Evolutionary conservation across 805 yeast genomes (phyloP), one percentile per base, ranked within the genome.

Genomic region (Suhomyces emberorum): DNA sequence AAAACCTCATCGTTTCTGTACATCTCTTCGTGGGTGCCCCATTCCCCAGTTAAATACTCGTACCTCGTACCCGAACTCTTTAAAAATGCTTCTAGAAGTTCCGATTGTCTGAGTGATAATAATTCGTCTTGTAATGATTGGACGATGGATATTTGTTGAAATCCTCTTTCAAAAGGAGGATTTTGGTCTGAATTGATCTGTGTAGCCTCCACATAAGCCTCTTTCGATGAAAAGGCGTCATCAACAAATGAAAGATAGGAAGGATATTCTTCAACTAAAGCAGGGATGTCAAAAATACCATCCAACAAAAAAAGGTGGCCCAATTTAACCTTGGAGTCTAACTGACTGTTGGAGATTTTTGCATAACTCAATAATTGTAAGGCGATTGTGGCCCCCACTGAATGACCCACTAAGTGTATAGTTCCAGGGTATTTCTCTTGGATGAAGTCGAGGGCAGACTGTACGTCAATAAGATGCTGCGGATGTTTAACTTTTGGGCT

Each of bases 341-440:
- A 28, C 1, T 34, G 34, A n/a, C 11, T 20, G 11, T 30, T 37
- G 8, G 59, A 20, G 4, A 61, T 48, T 20, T 49, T 42, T 12
- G 27, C 35, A 34, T 41, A 51, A 34, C 63, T 59, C 8, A 74
- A 45, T n/a, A 74, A 44, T 48, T 83, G 89, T 23, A 79, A 63
- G 4, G 72, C 62, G 31, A 84, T 51, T 1, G 84, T 78, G 1
- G 89, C 86, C 2, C 96, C 96, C 4, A 79, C 93, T 1, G 93
- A 83, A 59, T 87, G 95, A 0, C 95, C 96, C 8, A 76, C 64
- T 0, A 66, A 11, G 51, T 48, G 58, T n/a, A 55, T 20, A 7
- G 43, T 3, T 4, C 24, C 21, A 58, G 56, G 3, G 67, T 29
- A 35, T 3, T 42, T 22, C n/a, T 21, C 24, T 7, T 48, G 26